phyloP scores from a whole-genome alignment of 176 grass and related monocot species.

The Poa pratensis region DNA sequence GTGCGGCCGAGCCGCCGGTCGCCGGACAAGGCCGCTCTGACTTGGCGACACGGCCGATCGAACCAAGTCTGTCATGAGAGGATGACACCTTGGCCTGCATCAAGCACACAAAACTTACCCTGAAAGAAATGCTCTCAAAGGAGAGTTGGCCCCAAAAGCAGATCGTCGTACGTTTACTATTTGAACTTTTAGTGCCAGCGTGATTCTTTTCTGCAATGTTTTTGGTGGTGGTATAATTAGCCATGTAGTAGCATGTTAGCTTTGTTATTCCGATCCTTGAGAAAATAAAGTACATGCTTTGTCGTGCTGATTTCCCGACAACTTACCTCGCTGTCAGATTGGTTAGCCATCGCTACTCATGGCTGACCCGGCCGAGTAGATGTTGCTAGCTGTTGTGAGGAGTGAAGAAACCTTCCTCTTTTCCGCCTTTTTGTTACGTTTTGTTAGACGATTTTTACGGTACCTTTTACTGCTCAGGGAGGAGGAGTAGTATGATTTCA shows the following conservation, averaged over 20 bases:
- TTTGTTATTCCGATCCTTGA: conserved; percentile 19
- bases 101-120: conserved; percentile 15
- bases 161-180: conserved; percentile 9
- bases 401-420: conserved; percentile 43
- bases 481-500: too few relatives aligned
- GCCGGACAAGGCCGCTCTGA: conserved; percentile 71
- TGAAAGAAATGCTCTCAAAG: conserved; percentile 1
- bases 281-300: conserved; percentile 23
- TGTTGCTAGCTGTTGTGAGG: neutral
- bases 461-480: too few relatives aligned
- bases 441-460: too few relatives aligned
- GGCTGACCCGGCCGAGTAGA: neutral
- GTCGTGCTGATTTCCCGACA: conserved; percentile 15
- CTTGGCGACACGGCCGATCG: neutral
- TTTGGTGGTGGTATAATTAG: conserved; percentile 43
- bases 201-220: conserved; percentile 26
- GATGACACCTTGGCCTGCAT: conserved; percentile 53
- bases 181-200: conserved; percentile 15
- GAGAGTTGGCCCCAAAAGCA: conserved; percentile 19
- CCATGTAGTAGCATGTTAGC: conserved; percentile 42
- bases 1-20: conserved; percentile 72
- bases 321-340: neutral
- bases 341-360: too few relatives aligned
- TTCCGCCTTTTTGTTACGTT: neutral
- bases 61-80: conserved; percentile 60